A percentile compares a stretch with the other conserved stretches of the same genome.
Evolutionary conservation across 1,284 basidiomycete species (phyloP).

Genomic region (Leccinum fuscescens): DNA sequence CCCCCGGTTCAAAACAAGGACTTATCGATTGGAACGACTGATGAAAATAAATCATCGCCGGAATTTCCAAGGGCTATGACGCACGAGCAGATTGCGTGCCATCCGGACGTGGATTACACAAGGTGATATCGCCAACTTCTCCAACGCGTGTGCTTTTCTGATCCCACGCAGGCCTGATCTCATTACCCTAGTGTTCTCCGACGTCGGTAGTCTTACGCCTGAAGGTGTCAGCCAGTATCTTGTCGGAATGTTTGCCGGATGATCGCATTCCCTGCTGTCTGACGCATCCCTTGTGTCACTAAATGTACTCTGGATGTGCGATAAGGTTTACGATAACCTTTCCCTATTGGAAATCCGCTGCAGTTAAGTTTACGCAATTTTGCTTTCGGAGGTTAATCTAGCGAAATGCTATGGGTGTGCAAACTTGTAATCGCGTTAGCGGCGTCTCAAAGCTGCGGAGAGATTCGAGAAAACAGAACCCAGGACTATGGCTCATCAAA

Average conservation of each 20-base stretch:
- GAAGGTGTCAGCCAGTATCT: slow-evolving; percentile 90
- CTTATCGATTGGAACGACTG: slow-evolving; percentile 13
- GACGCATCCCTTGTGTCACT: background rate
- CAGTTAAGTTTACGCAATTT: slow-evolving; percentile 13
- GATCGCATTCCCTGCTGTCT: slow-evolving; percentile 17
- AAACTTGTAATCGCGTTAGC: slow-evolving; percentile 6
- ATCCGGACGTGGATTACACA: slow-evolving; percentile 83
- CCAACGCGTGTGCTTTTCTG: slow-evolving; percentile 20
- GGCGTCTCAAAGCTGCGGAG: slow-evolving; percentile 17
- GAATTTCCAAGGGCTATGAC: slow-evolving; percentile 51
- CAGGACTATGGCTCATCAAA: slow-evolving; percentile 20
- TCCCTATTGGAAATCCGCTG: slow-evolving; percentile 23
- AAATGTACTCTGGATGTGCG: slow-evolving; percentile 25
- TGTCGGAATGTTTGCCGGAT: slow-evolving; percentile 86
- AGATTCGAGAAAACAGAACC: slow-evolving; percentile 9
- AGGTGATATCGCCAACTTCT: slow-evolving; percentile 44
- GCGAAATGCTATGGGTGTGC: slow-evolving; percentile 5
- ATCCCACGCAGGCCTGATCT: slow-evolving; percentile 67
- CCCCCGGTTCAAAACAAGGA: slow-evolving; percentile 17
- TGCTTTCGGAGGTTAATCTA: slow-evolving; percentile 17
- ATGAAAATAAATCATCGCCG: slow-evolving; percentile 24
- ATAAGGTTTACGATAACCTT: slow-evolving; percentile 43
- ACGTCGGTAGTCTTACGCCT: slow-evolving; percentile 89
- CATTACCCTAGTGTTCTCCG: slow-evolving; percentile 88
- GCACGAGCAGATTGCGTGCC: slow-evolving; percentile 69